Evolutionary conservation across 176 grass and related monocot species (phyloP), one percentile per base, ranked within the genome.

Genomic region (Metroxylon sagu): DNA sequence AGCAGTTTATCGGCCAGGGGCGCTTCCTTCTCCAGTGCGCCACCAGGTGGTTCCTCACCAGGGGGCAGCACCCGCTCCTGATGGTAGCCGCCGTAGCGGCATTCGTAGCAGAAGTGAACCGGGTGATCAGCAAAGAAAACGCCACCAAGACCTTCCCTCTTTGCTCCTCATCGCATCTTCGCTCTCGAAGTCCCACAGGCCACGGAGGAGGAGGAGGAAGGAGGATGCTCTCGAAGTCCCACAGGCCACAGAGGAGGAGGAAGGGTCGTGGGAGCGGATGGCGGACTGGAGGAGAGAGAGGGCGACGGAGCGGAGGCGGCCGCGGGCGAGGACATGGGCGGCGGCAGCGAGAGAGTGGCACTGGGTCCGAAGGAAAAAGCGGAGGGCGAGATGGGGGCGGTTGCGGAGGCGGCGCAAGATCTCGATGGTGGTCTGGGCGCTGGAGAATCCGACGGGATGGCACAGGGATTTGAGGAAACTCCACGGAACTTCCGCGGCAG

Each of bases 41-140:
- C 27, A 62, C 79, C 54, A 90, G 85, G 60, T 90, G 87, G 82
- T 84, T 83, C 50, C 82, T 90, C 68, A 79, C 87, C 59, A 90
- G 82, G 0, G 87, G 87, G 3, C 63, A 82, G 50, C 74, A 60
- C 59, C 87, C 87, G 0, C 78, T 85, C 2, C 87, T 82, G 4
- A 52, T 90, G 54, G 26, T 85, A 7, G 87, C 82, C 14, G 82
- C 72, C 18, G 28, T 82, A 12, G 43, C 75, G 10, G 58, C 82
- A 29, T 71, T 90, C 25, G 73, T 74, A 16, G 82, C 75, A 4
- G 57, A 86, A 48, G 60, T 65, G 2, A 85, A 85, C 50, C 79
- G 79, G 49, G 35, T 79, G 26, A 29, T 23, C 21, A 23, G 21
- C 21, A 23, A 23, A 23, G 1, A 23, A 23, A 23, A 23, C 21